Percentiles rank a stretch among this genome's conserved stretches.
phyloP scores from a whole-genome alignment of 2,329 filamentous ascomycete species.

The Amauroascus niger region DNA sequence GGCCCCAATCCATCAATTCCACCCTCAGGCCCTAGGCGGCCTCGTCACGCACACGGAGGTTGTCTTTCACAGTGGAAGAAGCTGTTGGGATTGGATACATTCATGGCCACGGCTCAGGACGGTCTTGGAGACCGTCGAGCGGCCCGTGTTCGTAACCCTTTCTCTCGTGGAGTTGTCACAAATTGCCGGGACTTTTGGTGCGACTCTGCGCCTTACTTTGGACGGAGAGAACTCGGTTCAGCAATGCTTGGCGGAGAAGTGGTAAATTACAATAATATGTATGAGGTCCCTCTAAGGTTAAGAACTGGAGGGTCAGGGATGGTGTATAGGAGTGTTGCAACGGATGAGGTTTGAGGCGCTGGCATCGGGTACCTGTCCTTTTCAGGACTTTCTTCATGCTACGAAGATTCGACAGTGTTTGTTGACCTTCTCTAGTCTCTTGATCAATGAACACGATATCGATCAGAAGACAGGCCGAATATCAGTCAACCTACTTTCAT shows the following conservation, averaged over 20 bases:
- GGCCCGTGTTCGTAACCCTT: conserved; percentile 62
- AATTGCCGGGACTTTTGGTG: conserved; percentile 98
- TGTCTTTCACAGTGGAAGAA: conserved; percentile 71
- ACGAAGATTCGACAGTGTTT: too few species aligned
- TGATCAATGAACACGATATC: too few species aligned
- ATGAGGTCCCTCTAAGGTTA: conserved; percentile 70
- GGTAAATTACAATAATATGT: conserved; percentile 82
- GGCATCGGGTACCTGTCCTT: background rate
- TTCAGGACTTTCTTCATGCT: too few species aligned
- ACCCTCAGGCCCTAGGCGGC: conserved; percentile 43
- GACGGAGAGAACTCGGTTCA: conserved; percentile 60
- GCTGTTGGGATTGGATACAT: conserved; percentile 82
- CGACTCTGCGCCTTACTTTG: conserved; percentile 73
- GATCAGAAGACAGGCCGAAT: too few species aligned
- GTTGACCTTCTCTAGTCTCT: too few species aligned
- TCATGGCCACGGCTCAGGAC: conserved; percentile 78
- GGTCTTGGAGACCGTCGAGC: conserved; percentile 47
- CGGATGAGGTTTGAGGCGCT: conserved; percentile 25
- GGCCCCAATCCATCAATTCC: conserved; percentile 50
- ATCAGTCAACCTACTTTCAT: too few species aligned
- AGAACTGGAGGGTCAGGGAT: conserved; percentile 33
- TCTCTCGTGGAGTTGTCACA: conserved; percentile 67
- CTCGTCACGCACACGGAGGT: conserved; percentile 45
- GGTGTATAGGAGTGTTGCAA: conserved; percentile 51
- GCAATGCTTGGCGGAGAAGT: conserved; percentile 67